phyloP scores from a whole-genome alignment of 352 stramenopile genomes.

The Globisporangium cederbergense region DNA sequence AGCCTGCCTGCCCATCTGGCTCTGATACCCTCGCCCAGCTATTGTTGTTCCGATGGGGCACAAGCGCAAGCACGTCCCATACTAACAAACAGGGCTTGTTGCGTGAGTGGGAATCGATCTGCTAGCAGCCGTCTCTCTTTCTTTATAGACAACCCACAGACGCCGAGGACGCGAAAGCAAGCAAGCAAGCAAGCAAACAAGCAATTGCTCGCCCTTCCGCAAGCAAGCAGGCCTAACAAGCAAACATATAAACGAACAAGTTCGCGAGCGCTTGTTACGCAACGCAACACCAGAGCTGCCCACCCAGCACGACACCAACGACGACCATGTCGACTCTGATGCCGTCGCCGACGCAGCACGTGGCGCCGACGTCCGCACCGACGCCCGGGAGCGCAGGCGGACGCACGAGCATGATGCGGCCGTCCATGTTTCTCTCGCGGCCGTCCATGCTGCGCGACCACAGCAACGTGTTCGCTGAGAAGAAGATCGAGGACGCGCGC shows the following conservation, averaged over 20 bases:
- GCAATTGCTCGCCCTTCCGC: background rate
- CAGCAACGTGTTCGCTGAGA: slow-evolving; percentile 60
- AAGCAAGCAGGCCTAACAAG: background rate
- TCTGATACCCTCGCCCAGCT: too few relatives aligned
- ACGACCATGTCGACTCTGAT: background rate
- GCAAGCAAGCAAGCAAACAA: background rate
- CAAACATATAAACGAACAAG: background rate
- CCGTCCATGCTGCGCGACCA: slow-evolving; percentile 47
- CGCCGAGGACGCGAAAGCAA: background rate
- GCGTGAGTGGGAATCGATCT: too few relatives aligned
- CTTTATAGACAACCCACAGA: too few relatives aligned
- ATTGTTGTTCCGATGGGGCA: too few relatives aligned
- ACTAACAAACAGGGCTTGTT: background rate
- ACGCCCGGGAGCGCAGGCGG: slow-evolving; percentile 9
- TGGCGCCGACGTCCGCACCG: background rate
- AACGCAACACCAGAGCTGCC: background rate
- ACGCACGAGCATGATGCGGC: slow-evolving; percentile 27
- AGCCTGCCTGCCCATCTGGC: background rate
- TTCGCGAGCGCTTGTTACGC: slow-evolving; percentile 3
- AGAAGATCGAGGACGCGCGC: slow-evolving; percentile 55
- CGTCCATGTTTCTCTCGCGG: slow-evolving; percentile 37
- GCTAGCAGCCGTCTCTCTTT: background rate
- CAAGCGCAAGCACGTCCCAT: too few relatives aligned
- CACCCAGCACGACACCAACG: background rate
- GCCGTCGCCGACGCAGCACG: slow-evolving; percentile 1